Evolutionary conservation across 805 yeast genomes (phyloP), one percentile per base, ranked within the genome.

Genomic region (Lachancea waltii): DNA sequence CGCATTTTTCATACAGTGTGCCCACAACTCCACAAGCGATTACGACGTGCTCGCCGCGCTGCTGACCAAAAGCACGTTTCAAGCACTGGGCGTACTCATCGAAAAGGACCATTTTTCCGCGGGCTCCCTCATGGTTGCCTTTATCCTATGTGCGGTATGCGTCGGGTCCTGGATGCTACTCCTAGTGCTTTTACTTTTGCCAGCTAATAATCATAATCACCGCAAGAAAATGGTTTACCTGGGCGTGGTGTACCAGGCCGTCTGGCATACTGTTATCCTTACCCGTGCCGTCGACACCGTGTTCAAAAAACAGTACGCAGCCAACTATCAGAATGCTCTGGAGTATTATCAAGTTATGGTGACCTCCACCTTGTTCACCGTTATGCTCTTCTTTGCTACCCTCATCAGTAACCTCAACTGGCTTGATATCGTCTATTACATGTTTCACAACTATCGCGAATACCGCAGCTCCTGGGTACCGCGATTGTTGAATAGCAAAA

Each of bases 151-250:
- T 38, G 75, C 79, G 0, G 64, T 74, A 14, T 75, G 77, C 43
- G 74, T 76, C 5, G 70, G 80, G 11, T 66, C 79, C 19, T 85
- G 94, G 94, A 75, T 83, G 76, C 63, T 85, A 18, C 60, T 80
- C 35, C 43, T 81, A 13, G 58, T 82, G 23, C 63, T 81, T 30
- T 51, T 73, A 15, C 54, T 84, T 22, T 70, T 58, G 30, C 57
- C 59, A 76, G 15, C 74, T 72, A 50, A 47, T 14, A 51, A 49
- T 31, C 55, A 46, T 27, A 74, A 74, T 46, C 63, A 73, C 18
- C 73, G 81, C 39, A 86, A 89, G 3, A 53, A 65, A 28, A 56
- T 77, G 30, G 70, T 84, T 25, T 73, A 72, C 27, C 21, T 78
- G 7, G 75, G 83, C 4, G 75, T 81, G n/a, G 47, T 78, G 15